phyloP scores from a whole-genome alignment of 495 filamentous ascomycete species.

The Aspergillus hancockii region DNA sequence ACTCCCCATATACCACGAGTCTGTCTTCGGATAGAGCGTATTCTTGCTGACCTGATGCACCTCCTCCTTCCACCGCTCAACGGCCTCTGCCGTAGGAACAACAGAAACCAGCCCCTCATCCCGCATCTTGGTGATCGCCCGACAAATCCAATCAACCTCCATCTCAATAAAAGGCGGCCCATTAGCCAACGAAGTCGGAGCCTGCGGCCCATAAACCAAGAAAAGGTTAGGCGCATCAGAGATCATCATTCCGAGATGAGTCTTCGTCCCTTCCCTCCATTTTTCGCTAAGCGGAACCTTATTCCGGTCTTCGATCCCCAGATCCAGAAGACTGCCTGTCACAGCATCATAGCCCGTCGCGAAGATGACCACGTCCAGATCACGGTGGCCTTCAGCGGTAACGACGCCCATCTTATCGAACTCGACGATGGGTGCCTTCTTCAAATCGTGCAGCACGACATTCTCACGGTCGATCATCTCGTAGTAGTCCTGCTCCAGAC shows the following conservation, averaged over 20 bases:
- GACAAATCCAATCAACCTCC: constrained; percentile 54
- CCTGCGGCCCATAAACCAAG: constrained; percentile 51
- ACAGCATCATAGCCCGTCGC: constrained; percentile 58
- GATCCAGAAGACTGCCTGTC: constrained; percentile 48
- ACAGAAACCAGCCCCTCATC: constrained; percentile 35
- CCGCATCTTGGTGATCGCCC: constrained; percentile 43
- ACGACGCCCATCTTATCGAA: constrained; percentile 48
- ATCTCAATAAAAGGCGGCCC: constrained; percentile 53
- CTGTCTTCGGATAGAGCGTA: constrained; percentile 34
- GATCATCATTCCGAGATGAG: constrained; percentile 50
- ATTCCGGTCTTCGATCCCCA: constrained; percentile 45
- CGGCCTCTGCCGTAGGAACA: constrained; percentile 38
- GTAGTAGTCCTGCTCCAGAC: constrained; percentile 56
- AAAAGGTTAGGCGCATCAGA: constrained; percentile 56
- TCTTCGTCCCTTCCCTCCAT: constrained; percentile 50
- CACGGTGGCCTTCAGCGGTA: constrained; percentile 36
- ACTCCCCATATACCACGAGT: constrained; percentile 47
- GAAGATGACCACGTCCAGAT: constrained; percentile 49
- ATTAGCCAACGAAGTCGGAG: constrained; percentile 51
- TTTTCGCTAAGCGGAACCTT: constrained; percentile 42
- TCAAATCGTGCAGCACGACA: constrained; percentile 51
- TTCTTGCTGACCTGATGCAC: constrained; percentile 26
- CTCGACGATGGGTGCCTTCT: constrained; percentile 43
- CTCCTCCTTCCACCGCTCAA: constrained; percentile 38
- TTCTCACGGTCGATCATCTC: constrained; percentile 55